These are phyloP conservation scores for Fomitopsis palustris DNA, from an alignment of 1,284 basidiomycete genomes.

Conservation along the genomic window DNA sequence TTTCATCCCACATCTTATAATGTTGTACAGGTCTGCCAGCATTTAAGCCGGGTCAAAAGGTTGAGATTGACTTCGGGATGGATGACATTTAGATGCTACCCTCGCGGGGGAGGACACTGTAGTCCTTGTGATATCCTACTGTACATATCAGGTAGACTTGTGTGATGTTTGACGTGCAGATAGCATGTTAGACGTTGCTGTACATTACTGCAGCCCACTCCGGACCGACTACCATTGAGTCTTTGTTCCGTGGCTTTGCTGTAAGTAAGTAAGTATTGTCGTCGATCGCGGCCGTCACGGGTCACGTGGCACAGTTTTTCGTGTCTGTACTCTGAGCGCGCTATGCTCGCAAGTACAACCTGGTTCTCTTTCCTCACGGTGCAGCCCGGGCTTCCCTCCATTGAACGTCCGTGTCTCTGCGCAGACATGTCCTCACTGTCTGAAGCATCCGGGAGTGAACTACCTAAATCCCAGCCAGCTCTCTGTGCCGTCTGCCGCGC, in stretches of 20 bases:
- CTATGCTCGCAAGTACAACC: not conserved
- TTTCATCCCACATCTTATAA: not conserved
- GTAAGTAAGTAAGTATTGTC: no score
- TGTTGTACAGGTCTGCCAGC: conserved; percentile 79
- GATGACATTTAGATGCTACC: conserved; percentile 62
- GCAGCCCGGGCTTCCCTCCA: not conserved
- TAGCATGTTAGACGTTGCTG: not conserved
- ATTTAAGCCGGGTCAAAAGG: conserved; percentile 98
- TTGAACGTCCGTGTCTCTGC: no score
- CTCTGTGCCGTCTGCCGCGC: conserved; percentile 50
- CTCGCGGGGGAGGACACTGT: not conserved
- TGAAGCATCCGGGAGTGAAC: conserved; percentile 12
- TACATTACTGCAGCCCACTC: no score
- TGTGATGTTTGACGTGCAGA: not conserved
- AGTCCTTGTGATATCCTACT: not conserved
- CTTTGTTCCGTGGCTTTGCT: no score
- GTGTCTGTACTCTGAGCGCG: not conserved
- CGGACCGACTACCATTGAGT: no score
- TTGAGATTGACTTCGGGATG: conserved; percentile 83
- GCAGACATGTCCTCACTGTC: not conserved
- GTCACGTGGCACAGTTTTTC: no score
- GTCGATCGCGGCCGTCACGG: no score
- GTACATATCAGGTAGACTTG: not conserved
- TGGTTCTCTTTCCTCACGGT: not conserved
- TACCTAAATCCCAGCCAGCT: conserved; percentile 8